Percentiles rank a stretch among this genome's conserved stretches.
phyloP scores from a whole-genome alignment of 2,329 filamentous ascomycete species.

The Neonectria magnoliae region DNA sequence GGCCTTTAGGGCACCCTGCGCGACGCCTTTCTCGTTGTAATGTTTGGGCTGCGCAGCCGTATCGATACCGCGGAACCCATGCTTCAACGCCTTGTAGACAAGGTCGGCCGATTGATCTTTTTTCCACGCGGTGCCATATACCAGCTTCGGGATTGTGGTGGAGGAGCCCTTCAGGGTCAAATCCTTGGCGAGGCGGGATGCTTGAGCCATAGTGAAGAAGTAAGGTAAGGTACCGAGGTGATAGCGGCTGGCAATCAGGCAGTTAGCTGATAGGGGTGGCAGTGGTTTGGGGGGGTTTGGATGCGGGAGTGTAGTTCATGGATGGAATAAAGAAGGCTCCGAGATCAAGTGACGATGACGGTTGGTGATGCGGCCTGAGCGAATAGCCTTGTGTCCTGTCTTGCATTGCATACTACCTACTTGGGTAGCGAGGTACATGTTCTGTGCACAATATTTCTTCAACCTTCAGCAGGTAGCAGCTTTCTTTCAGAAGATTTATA shows the following conservation, averaged over 20 bases:
- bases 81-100: constrained; percentile 73
- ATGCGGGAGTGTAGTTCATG: background rate
- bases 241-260: no score
- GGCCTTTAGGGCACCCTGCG: constrained; percentile 70
- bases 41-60: constrained; percentile 83
- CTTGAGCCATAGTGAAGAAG: constrained; percentile 34
- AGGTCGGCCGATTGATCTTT: constrained; percentile 72
- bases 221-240: background rate
- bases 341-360: background rate
- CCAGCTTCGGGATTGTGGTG: constrained; percentile 59
- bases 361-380: background rate
- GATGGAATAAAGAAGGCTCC: background rate
- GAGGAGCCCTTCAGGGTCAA: constrained; percentile 45
- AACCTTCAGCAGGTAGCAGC: background rate
- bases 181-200: constrained; percentile 47
- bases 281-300: background rate
- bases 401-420: background rate
- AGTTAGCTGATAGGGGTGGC: background rate
- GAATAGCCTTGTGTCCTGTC: background rate
- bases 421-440: background rate
- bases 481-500: background rate
- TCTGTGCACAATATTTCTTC: background rate
- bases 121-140: constrained; percentile 93
- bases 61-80: constrained; percentile 79
- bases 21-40: constrained; percentile 79